phyloP scores from a whole-genome alignment of 345 rosid genomes.

The Rhodamnia rubescens region DNA sequence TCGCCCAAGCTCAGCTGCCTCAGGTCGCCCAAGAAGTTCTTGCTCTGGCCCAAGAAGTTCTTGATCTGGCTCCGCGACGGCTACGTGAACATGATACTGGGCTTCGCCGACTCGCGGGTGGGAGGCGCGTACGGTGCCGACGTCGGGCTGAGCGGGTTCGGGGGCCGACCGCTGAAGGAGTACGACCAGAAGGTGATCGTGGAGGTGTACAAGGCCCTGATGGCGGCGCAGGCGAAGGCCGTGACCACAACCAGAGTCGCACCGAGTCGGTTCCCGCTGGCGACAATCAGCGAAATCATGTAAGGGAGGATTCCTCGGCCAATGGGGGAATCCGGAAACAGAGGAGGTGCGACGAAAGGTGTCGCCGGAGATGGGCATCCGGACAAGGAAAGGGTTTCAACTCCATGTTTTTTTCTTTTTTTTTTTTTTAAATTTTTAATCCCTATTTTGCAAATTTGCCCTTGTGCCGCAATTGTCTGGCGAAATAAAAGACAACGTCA shows the following conservation, averaged over 20 bases:
- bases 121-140: conserved; percentile 10
- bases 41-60: conserved; percentile 33
- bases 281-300: neutral
- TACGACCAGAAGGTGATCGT: conserved; percentile 34
- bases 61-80: conserved; percentile 54
- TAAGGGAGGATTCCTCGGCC: neutral
- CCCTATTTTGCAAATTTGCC: neutral
- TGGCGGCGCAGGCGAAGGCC: conserved; percentile 7
- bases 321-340: neutral
- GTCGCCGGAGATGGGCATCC: neutral
- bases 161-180: conserved; percentile 26
- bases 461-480: neutral
- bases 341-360: neutral
- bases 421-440: neutral
- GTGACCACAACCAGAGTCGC: conserved; percentile 2
- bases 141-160: neutral
- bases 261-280: neutral
- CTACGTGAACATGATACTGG: conserved; percentile 62
- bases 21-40: conserved; percentile 4
- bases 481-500: neutral
- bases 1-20: conserved; percentile 26
- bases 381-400: neutral
- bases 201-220: conserved; percentile 15
- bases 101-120: conserved; percentile 33
- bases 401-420: neutral